Percentiles rank a stretch among this genome's conserved stretches.
phyloP scores from a whole-genome alignment of 148 eudicot species.

The Persicaria maculosa region DNA sequence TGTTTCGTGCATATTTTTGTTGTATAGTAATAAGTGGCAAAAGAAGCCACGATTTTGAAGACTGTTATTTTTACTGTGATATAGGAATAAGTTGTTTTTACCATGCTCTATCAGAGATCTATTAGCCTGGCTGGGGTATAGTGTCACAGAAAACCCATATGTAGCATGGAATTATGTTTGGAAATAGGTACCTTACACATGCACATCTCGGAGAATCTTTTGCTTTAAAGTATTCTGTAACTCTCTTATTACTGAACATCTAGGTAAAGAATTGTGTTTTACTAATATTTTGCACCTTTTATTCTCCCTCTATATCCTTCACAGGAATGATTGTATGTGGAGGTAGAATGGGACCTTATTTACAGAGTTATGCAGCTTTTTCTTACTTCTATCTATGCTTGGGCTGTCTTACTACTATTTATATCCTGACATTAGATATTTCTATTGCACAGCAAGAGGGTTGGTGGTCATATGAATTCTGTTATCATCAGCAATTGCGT shows the following conservation, averaged over 20 bases:
- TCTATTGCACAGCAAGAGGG: constrained; percentile 74
- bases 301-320: not conserved
- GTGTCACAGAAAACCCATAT: not conserved
- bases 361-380: not conserved
- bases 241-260: not conserved
- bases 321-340: not conserved
- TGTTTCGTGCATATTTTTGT: not conserved
- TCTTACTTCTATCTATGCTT: not conserved
- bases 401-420: not conserved
- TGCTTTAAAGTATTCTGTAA: not conserved
- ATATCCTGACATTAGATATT: not conserved
- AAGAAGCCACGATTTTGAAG: not conserved
- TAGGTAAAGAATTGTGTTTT: too few relatives aligned
- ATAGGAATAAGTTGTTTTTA: not conserved
- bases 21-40: not conserved
- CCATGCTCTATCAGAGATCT: not conserved
- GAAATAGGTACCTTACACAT: not conserved
- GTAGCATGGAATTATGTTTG: not conserved
- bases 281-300: not conserved
- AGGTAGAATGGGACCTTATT: not conserved
- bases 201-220: not conserved
- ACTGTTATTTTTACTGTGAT: not conserved
- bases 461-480: constrained; percentile 96
- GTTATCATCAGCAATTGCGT: constrained; percentile 57
- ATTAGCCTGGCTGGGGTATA: not conserved